Conservation (phyloP, 2,329 filamentous ascomycete species). For the Colletotrichum tropicale region DNA sequence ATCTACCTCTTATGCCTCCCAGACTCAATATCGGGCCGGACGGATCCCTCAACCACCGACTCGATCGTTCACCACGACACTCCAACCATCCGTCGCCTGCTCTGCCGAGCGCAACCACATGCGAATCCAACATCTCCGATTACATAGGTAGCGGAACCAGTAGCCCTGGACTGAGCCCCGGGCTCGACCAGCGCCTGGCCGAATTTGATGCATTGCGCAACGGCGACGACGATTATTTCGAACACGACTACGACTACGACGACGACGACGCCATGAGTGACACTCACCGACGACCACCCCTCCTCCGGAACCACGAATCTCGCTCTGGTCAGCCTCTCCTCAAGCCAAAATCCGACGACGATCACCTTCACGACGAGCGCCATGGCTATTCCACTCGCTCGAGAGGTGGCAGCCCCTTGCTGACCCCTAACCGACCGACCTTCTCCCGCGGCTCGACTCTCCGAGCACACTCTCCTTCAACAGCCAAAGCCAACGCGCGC, state of each 20-base stretch:
- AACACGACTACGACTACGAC: conserved; percentile 36
- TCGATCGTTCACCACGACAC: not conserved
- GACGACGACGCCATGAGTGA: conserved; percentile 47
- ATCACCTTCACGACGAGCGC: conserved; percentile 28
- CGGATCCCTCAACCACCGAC: conserved; percentile 16
- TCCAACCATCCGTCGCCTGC: not conserved
- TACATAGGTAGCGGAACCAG: conserved; percentile 18
- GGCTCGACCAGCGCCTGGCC: conserved; percentile 18
- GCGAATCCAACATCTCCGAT: conserved; percentile 20
- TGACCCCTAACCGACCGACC: conserved; percentile 23
- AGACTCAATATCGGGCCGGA: conserved; percentile 17
- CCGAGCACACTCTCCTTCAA: conserved; percentile 69
- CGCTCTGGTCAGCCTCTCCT: conserved; percentile 49
- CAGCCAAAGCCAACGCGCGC: conserved; percentile 57
- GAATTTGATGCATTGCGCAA: conserved; percentile 19
- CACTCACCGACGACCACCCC: conserved; percentile 46
- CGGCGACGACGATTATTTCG: conserved; percentile 25
- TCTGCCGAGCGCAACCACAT: conserved; percentile 13
- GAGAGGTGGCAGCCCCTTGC: conserved; percentile 16
- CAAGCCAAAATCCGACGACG: conserved; percentile 34
- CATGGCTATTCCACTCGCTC: conserved; percentile 16
- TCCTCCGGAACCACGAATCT: conserved; percentile 50
- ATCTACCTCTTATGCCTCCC: conserved; percentile 17
- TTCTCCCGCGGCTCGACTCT: conserved; percentile 67
- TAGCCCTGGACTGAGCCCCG: conserved; percentile 3